These are phyloP conservation scores for Euptelea pleiosperma DNA, from an alignment of 164 flowering plant genomes.

Conservation along the genomic window DNA sequence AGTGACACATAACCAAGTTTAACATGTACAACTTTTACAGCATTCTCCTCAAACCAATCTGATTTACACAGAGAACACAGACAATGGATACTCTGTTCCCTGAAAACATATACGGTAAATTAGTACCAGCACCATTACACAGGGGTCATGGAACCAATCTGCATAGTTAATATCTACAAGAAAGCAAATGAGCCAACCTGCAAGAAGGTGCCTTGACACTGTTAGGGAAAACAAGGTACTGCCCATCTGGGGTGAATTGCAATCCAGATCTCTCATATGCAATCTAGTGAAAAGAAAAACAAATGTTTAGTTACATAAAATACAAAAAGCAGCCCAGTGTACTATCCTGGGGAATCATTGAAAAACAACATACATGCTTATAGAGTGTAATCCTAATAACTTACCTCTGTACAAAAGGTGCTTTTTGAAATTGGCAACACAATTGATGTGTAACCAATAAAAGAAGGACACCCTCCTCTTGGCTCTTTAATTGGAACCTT, in stretches of 20 bases:
- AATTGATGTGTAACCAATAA: constrained; percentile 60
- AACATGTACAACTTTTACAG: constrained; percentile 66
- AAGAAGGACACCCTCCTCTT: constrained; percentile 53
- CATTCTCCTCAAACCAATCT: constrained; percentile 43
- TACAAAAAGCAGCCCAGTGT: constrained; percentile 1
- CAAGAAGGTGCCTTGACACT: constrained; percentile 67
- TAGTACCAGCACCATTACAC: constrained; percentile 6
- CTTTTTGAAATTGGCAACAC: constrained; percentile 35
- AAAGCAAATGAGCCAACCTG: constrained; percentile 56
- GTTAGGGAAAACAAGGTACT: constrained; percentile 55
- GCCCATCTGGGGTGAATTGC: constrained; percentile 76
- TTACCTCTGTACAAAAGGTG: constrained; percentile 48
- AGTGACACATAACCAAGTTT: constrained; percentile 64
- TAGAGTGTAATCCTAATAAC: constrained; percentile 15
- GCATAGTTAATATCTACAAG: background rate
- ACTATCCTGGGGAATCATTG: background rate
- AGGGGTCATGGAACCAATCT: background rate
- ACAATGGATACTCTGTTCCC: constrained; percentile 59
- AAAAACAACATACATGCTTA: background rate
- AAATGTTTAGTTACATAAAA: background rate
- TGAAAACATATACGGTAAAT: constrained; percentile 26
- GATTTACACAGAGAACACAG: constrained; percentile 60
- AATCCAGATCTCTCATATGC: constrained; percentile 46
- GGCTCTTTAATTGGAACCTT: constrained; percentile 37
- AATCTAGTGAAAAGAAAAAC: constrained; percentile 37